Evolutionary conservation across 78 protist species (phyloP).

Genomic region (Chrysochromulina parva): DNA sequence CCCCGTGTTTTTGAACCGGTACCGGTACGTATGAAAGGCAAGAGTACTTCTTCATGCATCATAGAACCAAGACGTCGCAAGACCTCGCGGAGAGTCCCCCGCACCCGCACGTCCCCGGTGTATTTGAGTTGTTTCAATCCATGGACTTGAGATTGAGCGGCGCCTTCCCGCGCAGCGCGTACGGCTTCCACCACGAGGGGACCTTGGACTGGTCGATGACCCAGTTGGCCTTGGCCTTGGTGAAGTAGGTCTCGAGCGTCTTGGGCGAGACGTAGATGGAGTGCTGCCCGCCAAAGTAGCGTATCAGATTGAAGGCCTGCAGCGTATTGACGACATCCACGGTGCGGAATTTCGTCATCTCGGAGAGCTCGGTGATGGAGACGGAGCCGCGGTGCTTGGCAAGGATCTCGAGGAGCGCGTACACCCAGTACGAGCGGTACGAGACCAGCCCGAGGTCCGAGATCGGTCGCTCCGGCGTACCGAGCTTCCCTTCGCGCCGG

Average conservation of each 20-base stretch:
- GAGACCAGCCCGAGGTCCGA: slow-evolving; percentile 91
- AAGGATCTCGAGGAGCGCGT: slow-evolving; percentile 46
- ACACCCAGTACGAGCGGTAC: slow-evolving; percentile 41
- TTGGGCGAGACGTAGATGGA: slow-evolving; percentile 18
- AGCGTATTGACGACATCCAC: not conserved
- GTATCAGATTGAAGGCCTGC: slow-evolving; percentile 14
- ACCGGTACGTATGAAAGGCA: too few relatives aligned
- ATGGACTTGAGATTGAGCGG: too few relatives aligned
- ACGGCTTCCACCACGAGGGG: not conserved
- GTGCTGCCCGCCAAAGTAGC: slow-evolving; percentile 24
- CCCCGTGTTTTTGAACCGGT: too few relatives aligned
- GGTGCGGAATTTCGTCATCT: slow-evolving; percentile 44
- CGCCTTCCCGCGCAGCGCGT: not conserved
- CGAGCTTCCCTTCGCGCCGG: slow-evolving; percentile 81
- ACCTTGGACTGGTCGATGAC: not conserved
- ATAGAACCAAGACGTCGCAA: too few relatives aligned
- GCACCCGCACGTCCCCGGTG: too few relatives aligned
- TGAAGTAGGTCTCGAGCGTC: not conserved
- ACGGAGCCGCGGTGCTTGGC: slow-evolving; percentile 13
- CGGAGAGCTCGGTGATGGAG: slow-evolving; percentile 64
- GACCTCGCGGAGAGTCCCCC: too few relatives aligned
- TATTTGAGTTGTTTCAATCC: too few relatives aligned
- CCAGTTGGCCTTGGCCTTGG: not conserved
- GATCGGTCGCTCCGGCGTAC: slow-evolving; percentile 98
- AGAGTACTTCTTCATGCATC: too few relatives aligned